Base-by-base conservation (phyloP, 139 green algal genomes). In the Chlamydomonas schloesseri region DNA sequence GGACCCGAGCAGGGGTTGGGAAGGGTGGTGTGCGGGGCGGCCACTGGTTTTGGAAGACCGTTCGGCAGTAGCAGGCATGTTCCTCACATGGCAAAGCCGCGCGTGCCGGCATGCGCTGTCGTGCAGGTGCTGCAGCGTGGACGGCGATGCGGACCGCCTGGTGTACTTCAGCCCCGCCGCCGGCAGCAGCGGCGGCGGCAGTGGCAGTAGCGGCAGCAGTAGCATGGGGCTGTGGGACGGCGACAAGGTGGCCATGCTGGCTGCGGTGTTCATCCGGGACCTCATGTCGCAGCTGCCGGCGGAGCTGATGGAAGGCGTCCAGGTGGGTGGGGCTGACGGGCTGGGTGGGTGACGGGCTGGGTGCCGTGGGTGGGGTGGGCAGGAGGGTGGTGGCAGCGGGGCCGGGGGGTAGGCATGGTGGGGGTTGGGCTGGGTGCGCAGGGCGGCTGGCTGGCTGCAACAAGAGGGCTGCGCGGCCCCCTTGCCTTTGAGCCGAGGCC, bases 111-210 rank as follows among this genome's bases (percentile, higher is more conserved):
- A 67, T 13, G 15, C 29, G 65, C 64, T 28, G 46, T 28, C 34
- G 17, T 33, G 68, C 88, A 93, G 86, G 86, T 94, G 93, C 73
- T 91, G 88, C 47, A 93, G 90, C 87, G 58, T 99, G 5, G 98
- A 99, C 73, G 98, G 98, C 64, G 98, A 99, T 90, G 96, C 96
- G 6, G 98, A 99, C 90, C 92, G 98, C 0, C 74, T 99, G n/a
- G 96, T 99, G 15, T 99, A 97, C 93, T 99, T 99, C 79, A 91
- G 82, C 31, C 87, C 68, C 53, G 34, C 2, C 46, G 74, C 4
- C 50, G 31, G 55, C 15, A 50, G 55, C 31, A 24, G 67, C 24
- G 31, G 65, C 31, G 55, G 50, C 17, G 11, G n/a, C 20, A 18
- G 50, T 10, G 26, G 68, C 29, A 14, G 46, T 20, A 29, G 18